Base-by-base conservation (phyloP, 75 land plant species). In the Sequoiadendron giganteum region DNA sequence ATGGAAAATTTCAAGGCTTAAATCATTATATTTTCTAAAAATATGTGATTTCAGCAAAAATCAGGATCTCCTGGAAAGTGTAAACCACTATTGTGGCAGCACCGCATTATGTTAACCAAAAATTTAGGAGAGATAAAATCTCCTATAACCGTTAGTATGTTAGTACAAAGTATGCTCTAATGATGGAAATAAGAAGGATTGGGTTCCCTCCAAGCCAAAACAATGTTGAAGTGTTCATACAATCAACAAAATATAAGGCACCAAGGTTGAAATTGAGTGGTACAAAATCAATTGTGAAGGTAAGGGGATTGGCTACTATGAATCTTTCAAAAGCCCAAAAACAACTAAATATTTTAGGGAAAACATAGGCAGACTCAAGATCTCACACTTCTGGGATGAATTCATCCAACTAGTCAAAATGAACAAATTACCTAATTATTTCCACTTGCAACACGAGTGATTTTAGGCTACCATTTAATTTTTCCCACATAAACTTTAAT, bases 231-330 rank as follows among this genome's bases (percentile, higher is more conserved):
- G 7, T 81, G 28, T 25, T 8, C 5, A 38, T 30, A 39, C 42
- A 43, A 38, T 21, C 47, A 14, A 19, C 84, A 82, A 40, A 43
- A 82, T 43, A 21, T 45, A 25, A 38, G 47, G 84, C 42, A 28
- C n/a, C 84, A 82, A 40, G 25, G 91, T 91, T 13, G 84, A 92
- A 75, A 89, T 94, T 18, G 95, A 94, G 32, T 94, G 95, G 93
- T 94, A 91, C 92, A 92, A 92, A 70, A 88, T 88, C 21, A 58
- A 0, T 16, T 91, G 92, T 30, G 92, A 94, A 34, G 40, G 86
- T 5, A 70, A 89, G n/a, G 91, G 88, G 73, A 56, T 86, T 85
- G 91, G 92, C 15, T 93, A 91, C 91, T 94, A 93, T 38, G 94
- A 93, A 54, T 87, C 90, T 34, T 93, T 93, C 91, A 93, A 90